Evolutionary conservation across 1,284 basidiomycete species (phyloP).

Genomic region (Boletus austroedulis): DNA sequence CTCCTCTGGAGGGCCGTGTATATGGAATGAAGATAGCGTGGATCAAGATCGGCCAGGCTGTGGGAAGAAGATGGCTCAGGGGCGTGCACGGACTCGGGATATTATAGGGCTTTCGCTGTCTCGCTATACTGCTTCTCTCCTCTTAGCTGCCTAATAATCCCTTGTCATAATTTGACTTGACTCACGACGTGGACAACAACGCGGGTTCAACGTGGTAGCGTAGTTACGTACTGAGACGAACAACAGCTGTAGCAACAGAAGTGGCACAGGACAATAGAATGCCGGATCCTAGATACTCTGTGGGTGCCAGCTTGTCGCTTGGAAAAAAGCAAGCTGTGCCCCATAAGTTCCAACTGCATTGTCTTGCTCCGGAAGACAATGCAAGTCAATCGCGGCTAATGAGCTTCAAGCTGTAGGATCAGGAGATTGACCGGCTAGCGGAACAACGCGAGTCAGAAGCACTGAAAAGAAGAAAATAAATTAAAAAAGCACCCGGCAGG

Average conservation of each 20-base stretch:
- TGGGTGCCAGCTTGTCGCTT: slow-evolving; percentile 13
- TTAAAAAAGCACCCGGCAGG: neutral
- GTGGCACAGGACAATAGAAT: slow-evolving; percentile 11
- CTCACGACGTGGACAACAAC: slow-evolving; percentile 18
- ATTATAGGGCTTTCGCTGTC: slow-evolving; percentile 11
- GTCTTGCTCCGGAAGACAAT: slow-evolving; percentile 16
- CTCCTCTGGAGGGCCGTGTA: slow-evolving; percentile 27
- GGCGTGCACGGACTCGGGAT: slow-evolving; percentile 10
- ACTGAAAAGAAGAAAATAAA: neutral
- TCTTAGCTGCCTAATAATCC: slow-evolving; percentile 5
- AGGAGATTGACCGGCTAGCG: slow-evolving; percentile 12
- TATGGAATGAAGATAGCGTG: slow-evolving; percentile 31
- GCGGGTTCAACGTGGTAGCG: slow-evolving; percentile 28
- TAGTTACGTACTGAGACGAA: slow-evolving; percentile 28
- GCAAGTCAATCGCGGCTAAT: slow-evolving; percentile 5
- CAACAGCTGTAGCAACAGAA: neutral
- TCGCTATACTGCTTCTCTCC: neutral
- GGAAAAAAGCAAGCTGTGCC: neutral
- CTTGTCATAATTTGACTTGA: slow-evolving; percentile 5
- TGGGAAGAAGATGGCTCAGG: slow-evolving; percentile 22
- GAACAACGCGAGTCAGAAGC: slow-evolving; percentile 20
- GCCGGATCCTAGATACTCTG: slow-evolving; percentile 14
- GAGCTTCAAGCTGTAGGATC: slow-evolving; percentile 24
- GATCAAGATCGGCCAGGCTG: slow-evolving; percentile 34
- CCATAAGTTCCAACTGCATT: slow-evolving; percentile 1